phyloP scores from a whole-genome alignment of 2,329 filamentous ascomycete species.

The Conoideocrella luteorostrata region DNA sequence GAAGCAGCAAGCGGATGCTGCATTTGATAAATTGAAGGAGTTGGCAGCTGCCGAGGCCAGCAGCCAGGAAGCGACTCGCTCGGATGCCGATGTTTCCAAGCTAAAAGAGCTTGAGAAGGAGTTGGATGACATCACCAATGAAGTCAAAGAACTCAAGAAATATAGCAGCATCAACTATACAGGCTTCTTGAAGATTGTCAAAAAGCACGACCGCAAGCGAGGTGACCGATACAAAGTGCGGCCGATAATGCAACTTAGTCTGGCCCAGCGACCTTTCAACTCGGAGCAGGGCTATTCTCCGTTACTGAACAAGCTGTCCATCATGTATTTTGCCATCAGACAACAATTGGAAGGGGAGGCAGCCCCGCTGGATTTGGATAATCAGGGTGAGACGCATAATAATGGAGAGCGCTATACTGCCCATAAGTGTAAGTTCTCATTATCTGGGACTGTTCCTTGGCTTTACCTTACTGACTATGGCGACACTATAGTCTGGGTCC shows the following conservation, averaged over 20 bases:
- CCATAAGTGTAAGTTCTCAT: slow-evolving; percentile 64
- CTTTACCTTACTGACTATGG: slow-evolving; percentile 19
- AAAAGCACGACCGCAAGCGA: slow-evolving; percentile 96
- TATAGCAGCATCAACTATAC: slow-evolving; percentile 97
- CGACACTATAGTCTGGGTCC: slow-evolving; percentile 71
- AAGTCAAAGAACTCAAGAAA: slow-evolving; percentile 88
- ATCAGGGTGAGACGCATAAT: slow-evolving; percentile 49
- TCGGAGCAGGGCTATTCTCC: slow-evolving; percentile 85
- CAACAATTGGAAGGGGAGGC: slow-evolving; percentile 65
- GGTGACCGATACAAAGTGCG: slow-evolving; percentile 81
- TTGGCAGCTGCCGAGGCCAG: slow-evolving; percentile 51
- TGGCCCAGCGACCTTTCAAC: slow-evolving; percentile 89
- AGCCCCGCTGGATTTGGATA: slow-evolving; percentile 40
- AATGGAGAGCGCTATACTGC: slow-evolving; percentile 72
- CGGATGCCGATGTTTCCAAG: slow-evolving; percentile 41
- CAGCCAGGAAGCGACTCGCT: slow-evolving; percentile 29
- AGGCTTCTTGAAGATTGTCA: slow-evolving; percentile 94
- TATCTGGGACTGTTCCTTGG: too few relatives aligned
- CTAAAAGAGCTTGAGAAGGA: slow-evolving; percentile 70
- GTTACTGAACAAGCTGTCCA: slow-evolving; percentile 80
- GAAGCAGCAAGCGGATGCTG: slow-evolving; percentile 46
- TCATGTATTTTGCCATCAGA: slow-evolving; percentile 92
- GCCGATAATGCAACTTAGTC: slow-evolving; percentile 82
- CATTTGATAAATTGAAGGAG: slow-evolving; percentile 69
- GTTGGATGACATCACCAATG: slow-evolving; percentile 80